phyloP scores from a whole-genome alignment of 495 filamentous ascomycete genomes.

The Annulohypoxylon bovei region DNA sequence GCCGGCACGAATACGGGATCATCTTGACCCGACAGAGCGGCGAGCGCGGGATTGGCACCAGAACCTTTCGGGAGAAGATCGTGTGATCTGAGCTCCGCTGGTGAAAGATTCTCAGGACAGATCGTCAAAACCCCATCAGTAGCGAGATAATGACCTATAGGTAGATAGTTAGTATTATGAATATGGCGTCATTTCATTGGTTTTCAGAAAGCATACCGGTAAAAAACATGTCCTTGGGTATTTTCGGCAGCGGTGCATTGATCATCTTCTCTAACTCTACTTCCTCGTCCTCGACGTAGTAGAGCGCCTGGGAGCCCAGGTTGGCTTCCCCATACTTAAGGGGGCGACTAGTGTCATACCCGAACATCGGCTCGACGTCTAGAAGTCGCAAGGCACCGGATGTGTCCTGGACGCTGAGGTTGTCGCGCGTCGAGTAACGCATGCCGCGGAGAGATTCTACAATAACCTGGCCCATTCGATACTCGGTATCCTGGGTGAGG shows the following conservation, averaged over 20 bases:
- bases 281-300: constrained; percentile 98
- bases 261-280: constrained; percentile 99
- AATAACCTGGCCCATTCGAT: constrained; percentile 88
- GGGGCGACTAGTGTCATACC: constrained; percentile 89
- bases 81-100: constrained; percentile 77
- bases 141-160: constrained; percentile 89
- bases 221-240: constrained; percentile 90
- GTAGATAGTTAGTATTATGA: constrained; percentile 24
- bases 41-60: constrained; percentile 80
- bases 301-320: constrained; percentile 91
- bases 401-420: constrained; percentile 85
- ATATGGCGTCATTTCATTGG: not conserved
- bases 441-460: constrained; percentile 95
- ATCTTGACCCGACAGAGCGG: constrained; percentile 83
- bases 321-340: constrained; percentile 93
- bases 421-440: constrained; percentile 84
- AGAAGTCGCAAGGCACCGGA: constrained; percentile 83
- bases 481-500: constrained; percentile 93
- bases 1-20: constrained; percentile 84
- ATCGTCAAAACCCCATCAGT: constrained; percentile 96
- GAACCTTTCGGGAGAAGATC: constrained; percentile 90
- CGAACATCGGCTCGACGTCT: constrained; percentile 93
- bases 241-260: constrained; percentile 92
- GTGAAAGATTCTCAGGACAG: constrained; percentile 93
- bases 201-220: constrained; percentile 68